Base-by-base conservation (phyloP, 2,329 filamentous ascomycete species). In the Neofusicoccum kwambonambiense region DNA sequence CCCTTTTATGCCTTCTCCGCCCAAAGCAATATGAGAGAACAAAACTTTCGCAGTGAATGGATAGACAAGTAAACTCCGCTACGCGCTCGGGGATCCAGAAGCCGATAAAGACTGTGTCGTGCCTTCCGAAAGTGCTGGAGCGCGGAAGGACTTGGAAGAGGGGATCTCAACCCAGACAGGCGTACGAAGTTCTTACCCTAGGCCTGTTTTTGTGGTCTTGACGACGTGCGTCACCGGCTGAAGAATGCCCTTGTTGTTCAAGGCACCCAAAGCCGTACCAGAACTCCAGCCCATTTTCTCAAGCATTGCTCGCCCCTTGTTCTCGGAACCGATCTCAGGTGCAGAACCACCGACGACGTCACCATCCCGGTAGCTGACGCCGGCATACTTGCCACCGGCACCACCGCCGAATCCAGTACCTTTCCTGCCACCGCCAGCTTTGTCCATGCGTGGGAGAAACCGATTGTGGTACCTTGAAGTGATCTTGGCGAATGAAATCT, bases 211-310 rank as follows among this genome's bases (percentile, higher is more conserved):
- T 9, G 87, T 88, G 42, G 88, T 91, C 80, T 96, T 97, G 70
- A 99, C 90, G 31, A 95, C 87, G 68, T 97, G 93, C 31, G 88
- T 84, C 27, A 99, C 90, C 0, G 94, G 94, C 67, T 92, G 87
- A 68, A 96, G 78, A 61, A 97, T 95, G 37, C 95, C 95, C 76
- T 95, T 91, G 76, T 96, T 97, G 68, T 96, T 88, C 1, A 82
- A 74, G 11, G 91, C 87, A 61, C 95, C 95, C 0, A 99, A 83
- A 1, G 90, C 91, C 73, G 89, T 96, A 4, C 95, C 95, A 61
- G 84, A 89, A 67, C 86, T 90, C 93, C 95, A 99, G 3, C 95
- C 95, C 95, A 98, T 98, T 79, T 95, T 98, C 79, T 96, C 92
- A 68, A 99, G 79, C 87, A 99, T 91, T 3, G 88, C 87, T 58